These are phyloP conservation scores for Penicillium cataractarum DNA, from an alignment of 495 filamentous ascomycete species.

Conservation along the genomic window DNA sequence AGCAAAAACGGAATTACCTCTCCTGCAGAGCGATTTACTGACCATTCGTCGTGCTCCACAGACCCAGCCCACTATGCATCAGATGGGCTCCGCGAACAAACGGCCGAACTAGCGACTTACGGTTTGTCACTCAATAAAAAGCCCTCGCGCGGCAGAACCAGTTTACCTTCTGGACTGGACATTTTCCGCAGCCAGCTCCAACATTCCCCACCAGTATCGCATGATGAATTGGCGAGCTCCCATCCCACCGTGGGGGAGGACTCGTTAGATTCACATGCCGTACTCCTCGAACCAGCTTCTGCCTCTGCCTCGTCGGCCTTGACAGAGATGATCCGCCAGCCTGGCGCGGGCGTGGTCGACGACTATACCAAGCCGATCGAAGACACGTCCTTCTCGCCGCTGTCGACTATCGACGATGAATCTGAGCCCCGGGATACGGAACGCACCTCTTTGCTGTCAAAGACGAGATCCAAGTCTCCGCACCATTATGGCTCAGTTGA, in stretches of 20 bases:
- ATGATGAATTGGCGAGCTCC: slow-evolving; percentile 24
- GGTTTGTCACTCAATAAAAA: slow-evolving; percentile 62
- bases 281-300: slow-evolving; percentile 14
- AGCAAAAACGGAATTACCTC: background rate
- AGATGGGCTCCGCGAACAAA: slow-evolving; percentile 82
- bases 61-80: slow-evolving; percentile 74
- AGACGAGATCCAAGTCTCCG: slow-evolving; percentile 38
- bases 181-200: slow-evolving; percentile 32
- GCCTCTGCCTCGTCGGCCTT: slow-evolving; percentile 54
- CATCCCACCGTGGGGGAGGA: slow-evolving; percentile 15
- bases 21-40: slow-evolving; percentile 27
- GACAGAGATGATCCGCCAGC: slow-evolving; percentile 64
- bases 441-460: slow-evolving; percentile 46
- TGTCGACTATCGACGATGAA: slow-evolving; percentile 26
- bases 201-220: slow-evolving; percentile 12
- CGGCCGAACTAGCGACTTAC: slow-evolving; percentile 85
- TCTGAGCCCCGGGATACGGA: slow-evolving; percentile 39
- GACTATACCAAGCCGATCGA: slow-evolving; percentile 24
- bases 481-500: slow-evolving; percentile 37
- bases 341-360: slow-evolving; percentile 42
- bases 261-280: slow-evolving; percentile 14
- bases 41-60: slow-evolving; percentile 38
- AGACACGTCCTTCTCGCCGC: slow-evolving; percentile 22
- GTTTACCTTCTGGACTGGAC: slow-evolving; percentile 40
- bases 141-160: slow-evolving; percentile 40